A percentile compares a stretch with the other conserved stretches of the same genome.
Evolutionary conservation across 352 stramenopile species (phyloP).

Genomic region (Globisporangium apiculatum): DNA sequence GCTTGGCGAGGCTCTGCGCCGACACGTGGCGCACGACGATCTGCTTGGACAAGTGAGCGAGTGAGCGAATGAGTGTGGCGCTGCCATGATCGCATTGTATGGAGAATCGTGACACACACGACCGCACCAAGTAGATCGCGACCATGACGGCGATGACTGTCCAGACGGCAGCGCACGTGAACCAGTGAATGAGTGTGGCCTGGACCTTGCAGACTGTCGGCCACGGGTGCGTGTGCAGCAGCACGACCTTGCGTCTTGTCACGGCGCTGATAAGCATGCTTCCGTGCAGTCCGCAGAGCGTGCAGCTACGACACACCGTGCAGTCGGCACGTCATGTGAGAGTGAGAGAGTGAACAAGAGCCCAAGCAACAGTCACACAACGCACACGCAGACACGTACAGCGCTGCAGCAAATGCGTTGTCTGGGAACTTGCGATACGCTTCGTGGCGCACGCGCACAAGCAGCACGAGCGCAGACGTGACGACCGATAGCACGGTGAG

Average conservation of each 20-base stretch:
- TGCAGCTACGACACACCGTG: slow-evolving; percentile 4
- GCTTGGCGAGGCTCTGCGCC: slow-evolving; percentile 12
- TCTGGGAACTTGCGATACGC: slow-evolving; percentile 28
- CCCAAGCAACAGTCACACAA: neutral
- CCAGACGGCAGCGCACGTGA: slow-evolving; percentile 26
- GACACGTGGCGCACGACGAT: slow-evolving; percentile 23
- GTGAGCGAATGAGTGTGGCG: neutral
- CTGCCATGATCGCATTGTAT: no score
- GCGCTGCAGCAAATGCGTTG: slow-evolving; percentile 22
- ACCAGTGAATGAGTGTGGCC: slow-evolving; percentile 24
- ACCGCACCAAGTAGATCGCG: slow-evolving; percentile 13
- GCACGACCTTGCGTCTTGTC: slow-evolving; percentile 19
- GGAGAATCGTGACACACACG: neutral
- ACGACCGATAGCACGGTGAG: slow-evolving; percentile 22
- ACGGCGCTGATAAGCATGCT: slow-evolving; percentile 26
- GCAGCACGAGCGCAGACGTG: slow-evolving; percentile 16
- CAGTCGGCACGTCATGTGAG: neutral
- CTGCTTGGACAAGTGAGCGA: slow-evolving; percentile 1
- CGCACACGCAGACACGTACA: slow-evolving; percentile 12
- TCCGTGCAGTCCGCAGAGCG: slow-evolving; percentile 20
- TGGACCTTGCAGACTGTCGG: slow-evolving; percentile 19
- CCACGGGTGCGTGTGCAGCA: slow-evolving; percentile 15
- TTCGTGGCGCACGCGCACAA: slow-evolving; percentile 19
- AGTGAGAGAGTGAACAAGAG: neutral
- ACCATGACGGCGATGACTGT: slow-evolving; percentile 17